A percentile compares a stretch with the other conserved stretches of the same genome.
Evolutionary conservation across 495 filamentous ascomycete species (phyloP).

Genomic region (Echria macrotheca): DNA sequence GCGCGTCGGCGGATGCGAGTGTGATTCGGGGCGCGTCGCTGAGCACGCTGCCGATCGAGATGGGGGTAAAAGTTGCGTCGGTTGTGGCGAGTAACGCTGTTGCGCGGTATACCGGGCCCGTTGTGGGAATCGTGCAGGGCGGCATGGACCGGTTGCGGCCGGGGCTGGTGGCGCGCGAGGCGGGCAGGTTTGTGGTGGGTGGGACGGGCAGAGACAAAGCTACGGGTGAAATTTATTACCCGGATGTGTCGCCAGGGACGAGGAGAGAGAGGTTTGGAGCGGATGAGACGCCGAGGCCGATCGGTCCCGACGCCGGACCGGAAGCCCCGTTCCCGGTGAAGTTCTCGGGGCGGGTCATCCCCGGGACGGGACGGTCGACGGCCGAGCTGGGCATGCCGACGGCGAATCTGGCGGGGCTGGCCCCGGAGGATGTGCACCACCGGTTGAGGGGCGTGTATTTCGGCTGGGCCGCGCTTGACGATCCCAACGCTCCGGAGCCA

Average conservation of each 20-base stretch:
- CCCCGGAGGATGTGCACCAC: conserved; percentile 40
- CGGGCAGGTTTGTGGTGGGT: conserved; percentile 11
- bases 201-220: conserved; percentile 2
- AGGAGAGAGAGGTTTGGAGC: too few species aligned
- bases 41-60: conserved; percentile 57
- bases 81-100: conserved; percentile 47
- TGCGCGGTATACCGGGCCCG: conserved; percentile 45
- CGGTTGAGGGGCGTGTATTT: conserved; percentile 57
- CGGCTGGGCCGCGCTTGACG: conserved; percentile 50
- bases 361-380: conserved; percentile 27
- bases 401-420: conserved; percentile 38
- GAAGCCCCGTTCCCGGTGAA: conserved; percentile 53
- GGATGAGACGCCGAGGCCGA: background rate
- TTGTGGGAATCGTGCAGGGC: conserved; percentile 36
- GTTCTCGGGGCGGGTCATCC: conserved; percentile 42
- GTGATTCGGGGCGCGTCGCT: conserved; percentile 59
- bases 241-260: background rate
- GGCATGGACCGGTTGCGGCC: conserved; percentile 42
- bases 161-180: conserved; percentile 31
- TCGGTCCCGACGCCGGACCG: conserved; percentile 44
- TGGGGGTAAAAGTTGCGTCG: conserved; percentile 54
- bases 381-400: conserved; percentile 30
- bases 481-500: conserved; percentile 6
- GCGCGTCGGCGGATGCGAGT: conserved; percentile 52
- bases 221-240: background rate